Base-by-base conservation (phyloP, 177 flowering plant species). In the Vitis hybrid region DNA sequence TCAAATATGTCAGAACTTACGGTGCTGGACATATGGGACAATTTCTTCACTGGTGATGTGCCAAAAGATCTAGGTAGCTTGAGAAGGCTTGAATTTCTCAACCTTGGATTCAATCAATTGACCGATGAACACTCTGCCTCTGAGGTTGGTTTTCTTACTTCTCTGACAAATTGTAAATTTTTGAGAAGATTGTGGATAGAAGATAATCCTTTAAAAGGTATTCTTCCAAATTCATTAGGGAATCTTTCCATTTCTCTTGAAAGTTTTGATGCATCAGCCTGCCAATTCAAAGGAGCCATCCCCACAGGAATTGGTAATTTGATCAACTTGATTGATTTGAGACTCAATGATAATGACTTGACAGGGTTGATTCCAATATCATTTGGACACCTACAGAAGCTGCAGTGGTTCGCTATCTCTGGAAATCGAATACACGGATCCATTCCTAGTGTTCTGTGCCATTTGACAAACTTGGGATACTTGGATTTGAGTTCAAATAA, bases 241-340 rank as follows among this genome's bases (percentile, higher is more conserved):
- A 76, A 76, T 21, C 35, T 71, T 9, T 67, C 79, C 2, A 51
- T 56, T 50, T 61, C 79, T 17, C 74, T 72, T 72, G 2, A 17
- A 12, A 27, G 13, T 30, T 17, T 72, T 17, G 10, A 2, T 3
- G 48, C 17, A 57, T 3, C 21, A 1, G 35, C 1, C 17, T 65
- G 68, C 58, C 15, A 72, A 15, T 3, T 72, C 17, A n/a, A 6
- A 19, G 74, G 74, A 11, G 30, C 3, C 3, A n/a, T 72, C 30
- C 74, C 74, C 40, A 32, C 6, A 32, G 40, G 40, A 32, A 3
- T 32, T 32, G 5, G 6, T 32, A 32, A 32, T 32, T 58, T 72
- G 35, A 58, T 35, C 4, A 65, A 18, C 11, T 32, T 72, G 30
- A 15, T 59, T 4, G 8, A 0, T 8, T 11, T 72, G 11, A 56